phyloP scores from a whole-genome alignment of 192 early-diverging fungal species.

The Backusella macrospora region DNA sequence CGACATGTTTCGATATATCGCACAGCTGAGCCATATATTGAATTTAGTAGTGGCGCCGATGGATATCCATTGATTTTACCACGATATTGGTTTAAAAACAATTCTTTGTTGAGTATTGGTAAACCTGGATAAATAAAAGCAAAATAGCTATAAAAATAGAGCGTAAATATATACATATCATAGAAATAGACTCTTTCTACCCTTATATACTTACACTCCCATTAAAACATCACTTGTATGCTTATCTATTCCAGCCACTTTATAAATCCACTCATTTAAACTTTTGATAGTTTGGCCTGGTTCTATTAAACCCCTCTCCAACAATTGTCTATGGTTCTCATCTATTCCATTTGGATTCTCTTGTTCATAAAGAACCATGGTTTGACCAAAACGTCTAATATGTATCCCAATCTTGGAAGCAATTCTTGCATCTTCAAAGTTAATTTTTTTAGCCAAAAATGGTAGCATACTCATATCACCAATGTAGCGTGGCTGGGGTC shows the following conservation, averaged over 20 bases:
- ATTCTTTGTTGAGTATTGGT: conserved; percentile 65
- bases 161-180: background rate
- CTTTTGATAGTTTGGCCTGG: conserved; percentile 23
- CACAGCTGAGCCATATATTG: conserved; percentile 35
- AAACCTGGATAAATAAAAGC: conserved; percentile 68
- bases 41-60: conserved; percentile 31
- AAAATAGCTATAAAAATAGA: conserved; percentile 50
- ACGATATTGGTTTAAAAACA: conserved; percentile 54
- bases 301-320: conserved; percentile 17
- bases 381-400: conserved; percentile 25
- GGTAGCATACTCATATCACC: conserved; percentile 29
- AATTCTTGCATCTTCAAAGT: conserved; percentile 22
- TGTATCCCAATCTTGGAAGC: background rate
- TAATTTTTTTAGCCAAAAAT: conserved; percentile 25
- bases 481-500: conserved; percentile 21
- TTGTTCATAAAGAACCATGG: conserved; percentile 20
- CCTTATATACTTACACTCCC: conserved; percentile 25
- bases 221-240: conserved; percentile 31
- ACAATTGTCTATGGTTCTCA: conserved; percentile 9
- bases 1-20: conserved; percentile 34
- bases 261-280: conserved; percentile 34
- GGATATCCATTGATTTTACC: conserved; percentile 24
- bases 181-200: no score
- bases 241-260: conserved; percentile 29
- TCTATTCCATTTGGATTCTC: background rate